These are phyloP conservation scores for Penicillium tannophilum DNA, from an alignment of 495 filamentous ascomycete species.

Conservation along the genomic window DNA sequence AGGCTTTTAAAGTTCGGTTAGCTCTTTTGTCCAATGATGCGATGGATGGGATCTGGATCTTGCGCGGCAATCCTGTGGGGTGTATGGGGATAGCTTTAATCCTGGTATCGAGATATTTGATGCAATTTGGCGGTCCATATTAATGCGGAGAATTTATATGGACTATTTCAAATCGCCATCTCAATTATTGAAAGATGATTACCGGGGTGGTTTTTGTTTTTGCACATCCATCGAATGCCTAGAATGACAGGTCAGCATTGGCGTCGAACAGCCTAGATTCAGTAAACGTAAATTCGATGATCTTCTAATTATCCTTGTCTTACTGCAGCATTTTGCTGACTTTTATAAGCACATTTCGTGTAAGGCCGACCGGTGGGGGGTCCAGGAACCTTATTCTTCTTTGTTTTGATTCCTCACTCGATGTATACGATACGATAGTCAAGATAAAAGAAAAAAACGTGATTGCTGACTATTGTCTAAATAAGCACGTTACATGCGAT, in stretches of 20 bases:
- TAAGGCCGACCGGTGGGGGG: neutral
- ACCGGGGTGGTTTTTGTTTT: neutral
- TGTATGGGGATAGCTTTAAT: neutral
- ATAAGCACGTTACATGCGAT: neutral
- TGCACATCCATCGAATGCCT: neutral
- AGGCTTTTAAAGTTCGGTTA: neutral
- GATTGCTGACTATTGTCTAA: neutral
- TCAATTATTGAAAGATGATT: constrained; percentile 1
- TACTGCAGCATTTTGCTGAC: no score
- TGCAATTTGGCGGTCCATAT: neutral
- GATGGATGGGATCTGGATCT: neutral
- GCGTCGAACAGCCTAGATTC: neutral
- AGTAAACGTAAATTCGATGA: neutral
- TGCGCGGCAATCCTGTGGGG: neutral
- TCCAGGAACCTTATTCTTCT: neutral
- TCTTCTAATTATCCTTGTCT: neutral
- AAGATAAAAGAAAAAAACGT: neutral
- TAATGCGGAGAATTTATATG: neutral
- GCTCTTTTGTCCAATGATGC: neutral
- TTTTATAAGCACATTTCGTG: neutral
- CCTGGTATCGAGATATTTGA: neutral
- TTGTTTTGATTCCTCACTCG: neutral
- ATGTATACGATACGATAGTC: neutral
- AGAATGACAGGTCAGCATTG: neutral
- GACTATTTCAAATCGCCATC: neutral